Evolutionary conservation across 305 asterid genomes (phyloP), one percentile per base, ranked within the genome.

Genomic region (Rubia peregrina): DNA sequence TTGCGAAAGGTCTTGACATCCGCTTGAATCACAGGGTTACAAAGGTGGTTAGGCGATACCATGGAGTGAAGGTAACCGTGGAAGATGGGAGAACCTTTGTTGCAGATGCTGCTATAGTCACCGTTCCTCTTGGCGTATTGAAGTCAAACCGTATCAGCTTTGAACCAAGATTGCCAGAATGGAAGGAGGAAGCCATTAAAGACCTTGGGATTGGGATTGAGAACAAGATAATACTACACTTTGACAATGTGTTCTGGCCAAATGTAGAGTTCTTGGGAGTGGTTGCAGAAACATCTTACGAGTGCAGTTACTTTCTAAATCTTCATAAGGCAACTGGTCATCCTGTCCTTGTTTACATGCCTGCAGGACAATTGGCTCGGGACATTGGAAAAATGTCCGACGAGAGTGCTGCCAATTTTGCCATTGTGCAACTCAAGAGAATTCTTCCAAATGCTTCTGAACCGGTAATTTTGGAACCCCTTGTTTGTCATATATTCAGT

Each of bases 301-400:
- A 79, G 26, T 95, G 99, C 85, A 91, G 98, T 85, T 95, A 95
- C 81, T 95, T 95, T 82, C 90, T 95, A 67, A 95, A 95, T 79
- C 86, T 95, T 81, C 97, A 95, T 88, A 91, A 95, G 86, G 98
- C 99, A 49, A 95, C 98, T 5, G 94, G 95, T 42, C 90, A 91
- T 76, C 60, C 93, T 5, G 96, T 92, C 76, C 99, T 95, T 41
- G 99, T 95, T 79, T 95, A 95, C 79, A 95, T 95, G 99, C 99
- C 99, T 21, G 95, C 98, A 0, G 99, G 99, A n/a, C 83, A 87
- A 76, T 79, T 95, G 77, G 99, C 98, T 44, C 96, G 89, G 55
- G 97, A 95, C 67, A 86, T 91, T 19, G 96, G 84, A 79, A 91
- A 91, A 79, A 82, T 88, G 89, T 83, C 97, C 1, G 97, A 95